Conservation (phyloP, 2,329 filamentous ascomycete genomes). For the Ustulina deusta region DNA sequence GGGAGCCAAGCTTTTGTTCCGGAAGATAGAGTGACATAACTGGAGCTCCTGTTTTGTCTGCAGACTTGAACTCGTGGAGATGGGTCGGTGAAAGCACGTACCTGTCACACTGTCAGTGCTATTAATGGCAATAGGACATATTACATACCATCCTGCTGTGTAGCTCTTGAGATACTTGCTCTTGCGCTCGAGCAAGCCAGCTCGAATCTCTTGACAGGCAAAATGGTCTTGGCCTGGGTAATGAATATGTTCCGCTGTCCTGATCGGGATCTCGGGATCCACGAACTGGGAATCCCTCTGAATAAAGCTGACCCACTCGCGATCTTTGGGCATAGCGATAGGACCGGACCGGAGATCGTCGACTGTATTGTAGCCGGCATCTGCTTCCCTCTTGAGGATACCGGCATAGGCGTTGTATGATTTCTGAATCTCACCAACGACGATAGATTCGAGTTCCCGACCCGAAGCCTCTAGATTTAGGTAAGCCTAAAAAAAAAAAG, state of each 20-base stretch:
- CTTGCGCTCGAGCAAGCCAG: conserved; percentile 94
- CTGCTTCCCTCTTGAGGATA: conserved; percentile 91
- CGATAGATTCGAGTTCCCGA: conserved; percentile 93
- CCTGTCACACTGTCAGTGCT: conserved; percentile 62
- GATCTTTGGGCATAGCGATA: conserved; percentile 91
- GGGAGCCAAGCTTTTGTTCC: conserved; percentile 94
- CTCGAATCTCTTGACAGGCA: conserved; percentile 83
- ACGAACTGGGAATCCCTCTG: conserved; percentile 86
- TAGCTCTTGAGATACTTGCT: conserved; percentile 99
- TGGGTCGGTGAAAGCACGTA: conserved; percentile 97
- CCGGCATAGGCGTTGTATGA: conserved; percentile 94
- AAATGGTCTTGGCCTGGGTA: conserved; percentile 93
- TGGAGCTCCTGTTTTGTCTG: conserved; percentile 89
- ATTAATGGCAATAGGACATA: conserved; percentile 47
- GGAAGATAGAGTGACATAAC: conserved; percentile 96
- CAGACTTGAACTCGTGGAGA: conserved; percentile 98
- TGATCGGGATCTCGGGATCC: conserved; percentile 82
- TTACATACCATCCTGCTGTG: conserved; percentile 86
- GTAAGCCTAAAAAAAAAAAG: conserved; percentile 73
- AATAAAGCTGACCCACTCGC: conserved; percentile 90
- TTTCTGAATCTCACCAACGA: conserved; percentile 97
- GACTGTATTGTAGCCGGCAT: conserved; percentile 80
- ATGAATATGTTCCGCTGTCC: conserved; percentile 83
- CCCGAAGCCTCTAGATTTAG: conserved; percentile 94
- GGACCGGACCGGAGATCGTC: conserved; percentile 87